These are phyloP conservation scores for Suhomyces canberraensis DNA, from an alignment of 805 yeast species.

Conservation along the genomic window DNA sequence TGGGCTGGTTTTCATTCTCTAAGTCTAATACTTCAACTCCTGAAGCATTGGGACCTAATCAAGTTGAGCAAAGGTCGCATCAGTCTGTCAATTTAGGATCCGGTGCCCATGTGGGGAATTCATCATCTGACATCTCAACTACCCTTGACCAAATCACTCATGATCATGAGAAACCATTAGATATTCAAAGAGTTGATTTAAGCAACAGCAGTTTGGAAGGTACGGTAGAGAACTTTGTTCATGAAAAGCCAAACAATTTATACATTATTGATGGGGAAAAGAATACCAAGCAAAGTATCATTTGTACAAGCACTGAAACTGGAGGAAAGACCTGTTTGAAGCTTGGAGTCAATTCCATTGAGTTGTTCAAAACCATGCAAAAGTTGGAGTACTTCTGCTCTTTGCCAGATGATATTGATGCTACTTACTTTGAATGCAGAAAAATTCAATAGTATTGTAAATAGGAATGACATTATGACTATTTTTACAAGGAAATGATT, in stretches of 20 bases:
- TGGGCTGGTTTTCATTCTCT: slow-evolving; percentile 17
- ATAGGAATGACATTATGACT: neutral
- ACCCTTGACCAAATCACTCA: slow-evolving; percentile 28
- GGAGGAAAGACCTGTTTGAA: slow-evolving; percentile 50
- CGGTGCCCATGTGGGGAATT: neutral
- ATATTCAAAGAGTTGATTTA: slow-evolving; percentile 1
- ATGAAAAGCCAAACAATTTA: slow-evolving; percentile 27
- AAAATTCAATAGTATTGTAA: slow-evolving; percentile 22
- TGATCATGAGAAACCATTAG: slow-evolving; percentile 4
- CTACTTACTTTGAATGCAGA: slow-evolving; percentile 52
- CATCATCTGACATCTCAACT: slow-evolving; percentile 21
- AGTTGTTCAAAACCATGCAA: slow-evolving; percentile 49
- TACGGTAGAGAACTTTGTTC: slow-evolving; percentile 30
- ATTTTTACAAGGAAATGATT: too few relatives aligned
- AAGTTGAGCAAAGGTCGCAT: slow-evolving; percentile 28
- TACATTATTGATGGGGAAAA: slow-evolving; percentile 44
- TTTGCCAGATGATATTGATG: slow-evolving; percentile 45
- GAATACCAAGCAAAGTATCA: slow-evolving; percentile 35
- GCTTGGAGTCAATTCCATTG: slow-evolving; percentile 36
- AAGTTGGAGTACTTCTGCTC: slow-evolving; percentile 48
- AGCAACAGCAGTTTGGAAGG: slow-evolving; percentile 9
- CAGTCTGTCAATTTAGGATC: slow-evolving; percentile 17
- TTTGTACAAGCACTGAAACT: slow-evolving; percentile 41
- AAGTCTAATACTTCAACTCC: slow-evolving; percentile 2
- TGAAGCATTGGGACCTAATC: slow-evolving; percentile 9